A percentile compares a stretch with the other conserved stretches of the same genome.
Evolutionary conservation across 257 asterid genomes (phyloP).

Genomic region (Primulina tabacum): DNA sequence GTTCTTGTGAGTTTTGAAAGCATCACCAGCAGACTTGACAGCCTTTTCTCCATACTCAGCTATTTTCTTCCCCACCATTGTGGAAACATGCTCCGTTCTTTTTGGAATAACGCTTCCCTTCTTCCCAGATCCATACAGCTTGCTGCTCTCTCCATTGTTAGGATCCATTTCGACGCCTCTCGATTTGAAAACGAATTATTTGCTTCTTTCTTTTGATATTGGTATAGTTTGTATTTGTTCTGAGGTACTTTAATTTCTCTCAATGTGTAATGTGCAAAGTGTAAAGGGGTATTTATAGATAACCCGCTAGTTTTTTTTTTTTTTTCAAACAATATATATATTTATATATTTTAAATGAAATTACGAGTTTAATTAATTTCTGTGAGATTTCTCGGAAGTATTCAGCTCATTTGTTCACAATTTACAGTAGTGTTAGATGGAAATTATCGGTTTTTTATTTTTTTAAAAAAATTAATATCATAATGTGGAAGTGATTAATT

Average conservation of each 20-base stretch:
- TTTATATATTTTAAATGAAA: too few species aligned
- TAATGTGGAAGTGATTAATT: too few species aligned
- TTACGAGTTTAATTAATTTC: too few species aligned
- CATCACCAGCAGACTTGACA: slow-evolving; percentile 19
- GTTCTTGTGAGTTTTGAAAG: slow-evolving; percentile 21
- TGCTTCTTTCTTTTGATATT: not conserved
- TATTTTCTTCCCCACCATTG: slow-evolving; percentile 27
- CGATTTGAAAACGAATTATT: not conserved
- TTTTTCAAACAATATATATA: too few species aligned
- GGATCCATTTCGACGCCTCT: slow-evolving; percentile 3
- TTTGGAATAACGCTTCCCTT: slow-evolving; percentile 24
- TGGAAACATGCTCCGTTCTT: slow-evolving; percentile 22
- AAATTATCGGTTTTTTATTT: too few species aligned
- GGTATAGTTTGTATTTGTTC: not conserved
- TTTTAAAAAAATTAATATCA: too few species aligned
- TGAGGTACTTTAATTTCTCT: not conserved
- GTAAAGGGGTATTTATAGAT: not conserved
- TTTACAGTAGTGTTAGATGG: too few species aligned
- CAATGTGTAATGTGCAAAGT: not conserved
- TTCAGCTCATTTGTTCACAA: too few species aligned
- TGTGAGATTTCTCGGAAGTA: too few species aligned
- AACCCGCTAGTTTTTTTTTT: too few species aligned
- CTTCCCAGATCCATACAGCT: not conserved
- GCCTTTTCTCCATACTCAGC: not conserved
- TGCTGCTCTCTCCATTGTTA: slow-evolving; percentile 8